phyloP scores from a whole-genome alignment of 2,329 filamentous ascomycete genomes.

The Blastomyces silverae region DNA sequence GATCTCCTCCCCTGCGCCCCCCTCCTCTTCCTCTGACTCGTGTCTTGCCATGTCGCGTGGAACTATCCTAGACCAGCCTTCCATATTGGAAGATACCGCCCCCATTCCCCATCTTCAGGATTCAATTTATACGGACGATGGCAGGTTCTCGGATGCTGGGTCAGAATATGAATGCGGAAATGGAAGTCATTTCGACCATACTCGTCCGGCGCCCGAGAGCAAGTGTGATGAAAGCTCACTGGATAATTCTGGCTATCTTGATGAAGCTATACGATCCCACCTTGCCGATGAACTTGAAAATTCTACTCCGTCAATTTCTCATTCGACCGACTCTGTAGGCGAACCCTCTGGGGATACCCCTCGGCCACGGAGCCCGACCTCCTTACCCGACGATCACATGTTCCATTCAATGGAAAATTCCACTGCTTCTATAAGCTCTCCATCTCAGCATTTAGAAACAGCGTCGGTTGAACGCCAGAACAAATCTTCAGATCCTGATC shows the following conservation, averaged over 20 bases:
- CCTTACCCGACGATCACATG: slow-evolving; percentile 14
- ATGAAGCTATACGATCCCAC: slow-evolving; percentile 35
- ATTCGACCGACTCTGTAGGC: slow-evolving; percentile 15
- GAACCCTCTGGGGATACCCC: slow-evolving; percentile 18
- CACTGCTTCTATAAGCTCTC: neutral
- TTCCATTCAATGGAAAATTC: slow-evolving; percentile 5
- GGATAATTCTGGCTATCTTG: slow-evolving; percentile 36
- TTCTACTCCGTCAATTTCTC: slow-evolving; percentile 17
- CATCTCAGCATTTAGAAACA: neutral
- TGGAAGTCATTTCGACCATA: slow-evolving; percentile 27
- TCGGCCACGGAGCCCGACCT: slow-evolving; percentile 20
- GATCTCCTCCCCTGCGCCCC: slow-evolving; percentile 23
- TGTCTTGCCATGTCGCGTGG: slow-evolving; percentile 34
- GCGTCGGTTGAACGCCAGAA: neutral
- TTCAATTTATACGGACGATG: slow-evolving; percentile 34
- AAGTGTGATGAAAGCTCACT: slow-evolving; percentile 29
- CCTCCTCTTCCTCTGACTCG: slow-evolving; percentile 24
- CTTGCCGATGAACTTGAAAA: slow-evolving; percentile 31
- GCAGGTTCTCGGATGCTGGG: slow-evolving; percentile 40
- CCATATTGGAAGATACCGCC: slow-evolving; percentile 4
- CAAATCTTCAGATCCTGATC: neutral
- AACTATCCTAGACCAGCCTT: slow-evolving; percentile 32
- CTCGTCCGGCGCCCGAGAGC: slow-evolving; percentile 25
- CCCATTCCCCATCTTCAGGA: slow-evolving; percentile 20
- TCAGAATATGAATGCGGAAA: slow-evolving; percentile 32